Evolutionary conservation across 768 basidiomycete species (phyloP).

Genomic region (Tricholoma sp.): DNA sequence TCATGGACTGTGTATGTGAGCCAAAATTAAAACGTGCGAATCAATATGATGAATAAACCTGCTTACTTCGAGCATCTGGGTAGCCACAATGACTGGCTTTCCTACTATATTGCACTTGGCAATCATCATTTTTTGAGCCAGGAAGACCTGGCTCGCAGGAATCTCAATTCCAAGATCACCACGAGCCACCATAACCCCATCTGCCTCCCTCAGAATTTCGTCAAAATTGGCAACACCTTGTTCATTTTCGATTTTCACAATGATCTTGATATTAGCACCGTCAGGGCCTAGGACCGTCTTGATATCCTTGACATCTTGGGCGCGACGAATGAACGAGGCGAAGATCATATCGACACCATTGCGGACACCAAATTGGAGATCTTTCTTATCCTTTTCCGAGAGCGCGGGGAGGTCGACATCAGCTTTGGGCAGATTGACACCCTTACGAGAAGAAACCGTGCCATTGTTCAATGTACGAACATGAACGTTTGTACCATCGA

Average conservation of each 20-base stretch:
- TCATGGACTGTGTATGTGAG: conserved; percentile 71
- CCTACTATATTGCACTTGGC: conserved; percentile 97
- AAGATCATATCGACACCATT: conserved; percentile 99
- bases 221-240: conserved; percentile 99
- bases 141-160: conserved; percentile 97
- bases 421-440: conserved; percentile 98
- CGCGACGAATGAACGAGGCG: conserved; percentile 97
- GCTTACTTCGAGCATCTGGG: conserved; percentile 95
- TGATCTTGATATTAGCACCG: conserved; percentile 95
- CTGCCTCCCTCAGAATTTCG: conserved; percentile 90
- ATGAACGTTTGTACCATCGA: conserved; percentile 75
- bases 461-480: conserved; percentile 92
- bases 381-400: conserved; percentile 97
- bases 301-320: conserved; percentile 91
- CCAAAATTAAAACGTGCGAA: conserved; percentile 10
- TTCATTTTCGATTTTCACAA: conserved; percentile 99
- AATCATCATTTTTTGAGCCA: conserved; percentile 99
- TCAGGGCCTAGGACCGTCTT: conserved; percentile 91
- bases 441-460: conserved; percentile 91
- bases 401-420: conserved; percentile 95
- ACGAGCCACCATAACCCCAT: conserved; percentile 99
- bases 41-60: background rate
- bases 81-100: conserved; percentile 98
- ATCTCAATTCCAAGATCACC: conserved; percentile 99
- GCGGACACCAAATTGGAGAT: conserved; percentile 90